These are phyloP conservation scores for Hyaloscypha variabilis DNA, from an alignment of 495 filamentous ascomycete species.

Conservation along the genomic window DNA sequence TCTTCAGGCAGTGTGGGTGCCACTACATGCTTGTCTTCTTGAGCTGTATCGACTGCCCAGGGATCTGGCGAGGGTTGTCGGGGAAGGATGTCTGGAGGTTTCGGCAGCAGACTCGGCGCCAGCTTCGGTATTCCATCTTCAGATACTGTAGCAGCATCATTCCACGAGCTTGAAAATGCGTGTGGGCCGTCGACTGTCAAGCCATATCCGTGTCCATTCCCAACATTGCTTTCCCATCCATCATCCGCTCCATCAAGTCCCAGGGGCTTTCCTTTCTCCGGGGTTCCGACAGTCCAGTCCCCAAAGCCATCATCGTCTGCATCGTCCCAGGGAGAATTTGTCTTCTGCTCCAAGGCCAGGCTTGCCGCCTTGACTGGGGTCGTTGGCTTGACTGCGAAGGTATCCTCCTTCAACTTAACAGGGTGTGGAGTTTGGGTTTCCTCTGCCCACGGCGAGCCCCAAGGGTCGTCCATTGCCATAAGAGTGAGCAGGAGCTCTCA, in stretches of 20 bases:
- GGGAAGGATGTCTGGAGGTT: constrained; percentile 21
- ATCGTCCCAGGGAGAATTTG: constrained; percentile 29
- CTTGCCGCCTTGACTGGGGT: constrained; percentile 19
- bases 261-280: constrained; percentile 11
- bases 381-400: constrained; percentile 1
- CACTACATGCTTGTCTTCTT: neutral
- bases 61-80: constrained; percentile 56
- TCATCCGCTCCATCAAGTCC: constrained; percentile 18
- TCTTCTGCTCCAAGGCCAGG: constrained; percentile 20
- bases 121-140: constrained; percentile 5
- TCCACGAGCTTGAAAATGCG: constrained; percentile 13
- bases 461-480: constrained; percentile 58
- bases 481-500: constrained; percentile 25
- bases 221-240: constrained; percentile 8
- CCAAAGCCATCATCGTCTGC: constrained; percentile 39
- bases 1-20: neutral
- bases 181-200: neutral
- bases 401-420: constrained; percentile 5
- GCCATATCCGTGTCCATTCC: neutral
- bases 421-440: constrained; percentile 25
- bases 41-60: constrained; percentile 35
- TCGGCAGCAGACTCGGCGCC: constrained; percentile 18
- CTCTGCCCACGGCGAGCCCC: constrained; percentile 55
- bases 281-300: constrained; percentile 34
- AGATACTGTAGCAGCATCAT: neutral